Evolutionary conservation across 1,284 basidiomycete genomes (phyloP).

Genomic region (Trametes pubescens): DNA sequence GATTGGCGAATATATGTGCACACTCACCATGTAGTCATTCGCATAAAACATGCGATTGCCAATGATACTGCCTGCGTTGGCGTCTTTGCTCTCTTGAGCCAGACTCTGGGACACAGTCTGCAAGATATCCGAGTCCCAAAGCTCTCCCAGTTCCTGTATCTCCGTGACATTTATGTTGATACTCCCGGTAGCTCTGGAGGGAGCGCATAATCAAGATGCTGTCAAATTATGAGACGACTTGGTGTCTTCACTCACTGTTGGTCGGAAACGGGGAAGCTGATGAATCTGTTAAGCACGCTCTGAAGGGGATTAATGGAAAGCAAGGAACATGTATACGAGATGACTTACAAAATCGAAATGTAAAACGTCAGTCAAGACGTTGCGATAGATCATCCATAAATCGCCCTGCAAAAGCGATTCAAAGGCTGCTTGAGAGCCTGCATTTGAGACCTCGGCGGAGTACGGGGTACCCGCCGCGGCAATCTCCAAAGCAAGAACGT

Average conservation of each 20-base stretch:
- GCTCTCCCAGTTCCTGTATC: constrained; percentile 56
- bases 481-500: constrained; percentile 59
- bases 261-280: constrained; percentile 67
- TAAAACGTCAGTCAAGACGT: constrained; percentile 58
- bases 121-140: constrained; percentile 58
- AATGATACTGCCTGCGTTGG: constrained; percentile 63
- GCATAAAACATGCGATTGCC: constrained; percentile 74
- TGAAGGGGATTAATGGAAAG: constrained; percentile 34
- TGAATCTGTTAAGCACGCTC: constrained; percentile 68
- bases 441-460: constrained; percentile 46
- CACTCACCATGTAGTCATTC: constrained; percentile 71
- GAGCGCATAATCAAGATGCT: constrained; percentile 4
- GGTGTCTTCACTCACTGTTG: constrained; percentile 53
- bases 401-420: constrained; percentile 58
- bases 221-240: not conserved
- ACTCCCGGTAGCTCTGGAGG: constrained; percentile 57
- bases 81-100: constrained; percentile 47
- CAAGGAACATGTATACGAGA: not conserved
- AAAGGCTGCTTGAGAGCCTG: constrained; percentile 51
- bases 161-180: constrained; percentile 66
- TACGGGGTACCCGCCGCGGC: constrained; percentile 62
- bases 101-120: constrained; percentile 52
- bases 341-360: constrained; percentile 73
- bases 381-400: constrained; percentile 74
- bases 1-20: too few species aligned